These are phyloP conservation scores for Tetrapyrgos nigripes DNA, from an alignment of 1,284 basidiomycete species.

Conservation along the genomic window DNA sequence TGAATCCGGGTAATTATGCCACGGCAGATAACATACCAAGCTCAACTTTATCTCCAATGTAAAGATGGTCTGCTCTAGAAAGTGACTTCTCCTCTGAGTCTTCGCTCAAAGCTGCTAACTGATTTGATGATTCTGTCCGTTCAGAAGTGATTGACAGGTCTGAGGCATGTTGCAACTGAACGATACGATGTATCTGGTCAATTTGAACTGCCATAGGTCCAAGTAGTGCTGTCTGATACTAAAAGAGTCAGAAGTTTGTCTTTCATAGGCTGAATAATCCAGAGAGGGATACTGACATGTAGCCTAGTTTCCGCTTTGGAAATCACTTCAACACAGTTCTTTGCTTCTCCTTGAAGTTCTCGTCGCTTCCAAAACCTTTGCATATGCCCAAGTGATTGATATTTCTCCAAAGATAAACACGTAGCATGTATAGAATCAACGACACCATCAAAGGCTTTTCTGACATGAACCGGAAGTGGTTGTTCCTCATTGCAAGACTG, in stretches of 20 bases:
- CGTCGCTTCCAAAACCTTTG: background rate
- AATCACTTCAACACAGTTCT: background rate
- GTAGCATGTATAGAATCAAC: background rate
- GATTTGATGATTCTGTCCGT: background rate
- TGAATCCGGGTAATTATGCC: background rate
- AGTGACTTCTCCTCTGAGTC: background rate
- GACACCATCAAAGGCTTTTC: background rate
- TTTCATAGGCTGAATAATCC: background rate
- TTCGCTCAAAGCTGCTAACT: background rate
- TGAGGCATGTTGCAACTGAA: background rate
- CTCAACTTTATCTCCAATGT: background rate
- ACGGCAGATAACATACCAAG: background rate
- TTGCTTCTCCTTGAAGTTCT: background rate
- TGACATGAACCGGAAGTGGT: background rate
- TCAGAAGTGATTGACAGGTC: background rate
- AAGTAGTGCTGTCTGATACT: background rate
- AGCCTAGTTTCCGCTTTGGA: background rate
- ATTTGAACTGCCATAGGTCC: background rate
- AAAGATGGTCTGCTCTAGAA: background rate
- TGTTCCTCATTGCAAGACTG: background rate
- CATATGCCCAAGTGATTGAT: background rate
- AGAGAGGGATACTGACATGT: background rate
- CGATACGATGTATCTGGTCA: background rate
- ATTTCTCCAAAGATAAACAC: background rate
- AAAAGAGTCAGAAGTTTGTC: background rate